Percentiles rank a stretch among this genome's conserved stretches.
Evolutionary conservation across 495 filamentous ascomycete genomes (phyloP).

Genomic region (Lepidopterella palustris): DNA sequence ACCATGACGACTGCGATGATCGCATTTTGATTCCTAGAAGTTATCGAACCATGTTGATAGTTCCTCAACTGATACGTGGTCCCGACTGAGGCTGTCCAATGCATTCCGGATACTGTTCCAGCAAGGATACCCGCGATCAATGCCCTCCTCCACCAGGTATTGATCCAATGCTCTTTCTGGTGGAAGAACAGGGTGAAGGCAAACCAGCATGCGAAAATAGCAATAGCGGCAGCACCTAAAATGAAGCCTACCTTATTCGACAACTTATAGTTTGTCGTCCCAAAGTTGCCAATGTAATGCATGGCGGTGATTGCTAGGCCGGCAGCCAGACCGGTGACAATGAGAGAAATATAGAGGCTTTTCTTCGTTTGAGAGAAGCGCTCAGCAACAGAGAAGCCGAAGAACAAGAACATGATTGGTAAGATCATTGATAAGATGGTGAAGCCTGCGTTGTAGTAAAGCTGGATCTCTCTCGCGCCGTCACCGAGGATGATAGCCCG

Average conservation of each 20-base stretch:
- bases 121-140: constrained; percentile 62
- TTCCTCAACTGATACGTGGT: constrained; percentile 53
- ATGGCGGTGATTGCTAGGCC: constrained; percentile 76
- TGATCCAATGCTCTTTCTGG: constrained; percentile 69
- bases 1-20: constrained; percentile 32
- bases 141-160: constrained; percentile 65
- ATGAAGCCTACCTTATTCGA: constrained; percentile 52
- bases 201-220: constrained; percentile 57
- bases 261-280: constrained; percentile 70
- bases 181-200: constrained; percentile 73
- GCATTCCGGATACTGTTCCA: constrained; percentile 75
- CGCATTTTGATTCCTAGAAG: constrained; percentile 23
- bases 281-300: constrained; percentile 83
- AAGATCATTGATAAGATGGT: constrained; percentile 76
- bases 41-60: constrained; percentile 9
- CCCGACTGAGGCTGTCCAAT: constrained; percentile 74
- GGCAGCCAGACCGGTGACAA: constrained; percentile 57
- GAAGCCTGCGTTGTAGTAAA: constrained; percentile 64
- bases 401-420: constrained; percentile 64
- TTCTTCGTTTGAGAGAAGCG: constrained; percentile 34
- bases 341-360: constrained; percentile 32
- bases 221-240: constrained; percentile 64
- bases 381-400: constrained; percentile 61
- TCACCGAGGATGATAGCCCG: constrained; percentile 64
- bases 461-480: constrained; percentile 56